These are phyloP conservation scores for Zasmidium cellare DNA, from an alignment of 2,329 filamentous ascomycete species.

Conservation along the genomic window DNA sequence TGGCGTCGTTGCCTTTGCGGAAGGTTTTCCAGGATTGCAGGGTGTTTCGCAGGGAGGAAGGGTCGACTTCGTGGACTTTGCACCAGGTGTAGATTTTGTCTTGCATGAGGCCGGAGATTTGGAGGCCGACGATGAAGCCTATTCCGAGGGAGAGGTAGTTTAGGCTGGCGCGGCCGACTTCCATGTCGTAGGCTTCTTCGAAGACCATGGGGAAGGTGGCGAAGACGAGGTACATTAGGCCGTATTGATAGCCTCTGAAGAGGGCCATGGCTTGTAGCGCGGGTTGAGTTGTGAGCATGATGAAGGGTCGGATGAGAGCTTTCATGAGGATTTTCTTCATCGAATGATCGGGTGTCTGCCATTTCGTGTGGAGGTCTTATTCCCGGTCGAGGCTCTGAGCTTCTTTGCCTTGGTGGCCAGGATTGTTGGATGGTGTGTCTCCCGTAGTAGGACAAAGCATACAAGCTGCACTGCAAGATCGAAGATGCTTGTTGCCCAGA, in stretches of 20 bases:
- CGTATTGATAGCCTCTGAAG: conserved; percentile 27
- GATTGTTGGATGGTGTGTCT: conserved; percentile 66
- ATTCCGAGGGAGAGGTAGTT: conserved; percentile 35
- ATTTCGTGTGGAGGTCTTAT: conserved; percentile 25
- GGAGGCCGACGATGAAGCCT: conserved; percentile 53
- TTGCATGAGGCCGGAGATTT: conserved; percentile 24
- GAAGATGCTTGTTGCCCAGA: conserved; percentile 81
- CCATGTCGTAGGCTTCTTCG: conserved; percentile 25
- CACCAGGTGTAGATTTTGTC: conserved; percentile 25
- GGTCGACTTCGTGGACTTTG: conserved; percentile 22
- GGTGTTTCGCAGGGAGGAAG: conserved; percentile 17
- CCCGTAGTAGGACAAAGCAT: conserved; percentile 65
- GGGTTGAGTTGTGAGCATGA: conserved; percentile 29
- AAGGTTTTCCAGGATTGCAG: conserved; percentile 13
- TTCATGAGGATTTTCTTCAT: conserved; percentile 25
- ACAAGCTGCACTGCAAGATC: conserved; percentile 67
- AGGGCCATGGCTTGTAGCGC: conserved; percentile 26
- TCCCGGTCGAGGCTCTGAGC: conserved; percentile 44
- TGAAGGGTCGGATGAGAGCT: conserved; percentile 26
- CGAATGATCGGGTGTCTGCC: conserved; percentile 24
- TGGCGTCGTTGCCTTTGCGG: conserved; percentile 1
- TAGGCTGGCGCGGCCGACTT: conserved; percentile 22
- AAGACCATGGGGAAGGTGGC: conserved; percentile 26
- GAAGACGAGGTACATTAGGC: conserved; percentile 29
- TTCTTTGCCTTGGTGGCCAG: conserved; percentile 56